Evolutionary conservation across 305 asterid species (phyloP).

Genomic region (Solanum hybrid): DNA sequence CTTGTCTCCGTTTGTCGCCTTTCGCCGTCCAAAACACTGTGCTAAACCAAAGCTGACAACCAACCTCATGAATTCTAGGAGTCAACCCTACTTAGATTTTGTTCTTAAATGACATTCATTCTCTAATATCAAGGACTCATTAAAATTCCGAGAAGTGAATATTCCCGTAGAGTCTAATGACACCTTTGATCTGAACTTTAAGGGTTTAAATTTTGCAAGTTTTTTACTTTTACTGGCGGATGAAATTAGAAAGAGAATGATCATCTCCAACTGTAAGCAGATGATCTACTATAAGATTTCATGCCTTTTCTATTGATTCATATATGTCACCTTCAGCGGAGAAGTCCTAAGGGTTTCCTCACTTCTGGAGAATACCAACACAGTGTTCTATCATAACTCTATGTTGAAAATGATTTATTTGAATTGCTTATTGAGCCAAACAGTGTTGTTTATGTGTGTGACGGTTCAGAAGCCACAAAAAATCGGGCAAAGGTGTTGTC

Average conservation of each 20-base stretch:
- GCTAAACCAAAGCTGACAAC: background rate
- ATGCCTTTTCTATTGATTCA: background rate
- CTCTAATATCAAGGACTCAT: background rate
- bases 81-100: background rate
- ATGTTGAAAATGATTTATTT: background rate
- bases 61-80: background rate
- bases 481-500: constrained; percentile 79
- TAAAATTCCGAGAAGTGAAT: background rate
- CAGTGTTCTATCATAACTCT: background rate
- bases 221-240: background rate
- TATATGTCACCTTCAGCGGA: background rate
- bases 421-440: background rate
- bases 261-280: background rate
- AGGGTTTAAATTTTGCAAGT: background rate
- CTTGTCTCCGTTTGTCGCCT: background rate
- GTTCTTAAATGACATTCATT: background rate
- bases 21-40: background rate
- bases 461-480: constrained; percentile 72
- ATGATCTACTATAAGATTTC: background rate
- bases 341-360: background rate
- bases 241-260: background rate
- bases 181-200: background rate
- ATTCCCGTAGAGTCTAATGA: background rate
- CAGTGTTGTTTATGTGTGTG: constrained; percentile 7
- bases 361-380: background rate